Conservation (phyloP, 805 yeast genomes). For the Diddensiella transvaalensis region DNA sequence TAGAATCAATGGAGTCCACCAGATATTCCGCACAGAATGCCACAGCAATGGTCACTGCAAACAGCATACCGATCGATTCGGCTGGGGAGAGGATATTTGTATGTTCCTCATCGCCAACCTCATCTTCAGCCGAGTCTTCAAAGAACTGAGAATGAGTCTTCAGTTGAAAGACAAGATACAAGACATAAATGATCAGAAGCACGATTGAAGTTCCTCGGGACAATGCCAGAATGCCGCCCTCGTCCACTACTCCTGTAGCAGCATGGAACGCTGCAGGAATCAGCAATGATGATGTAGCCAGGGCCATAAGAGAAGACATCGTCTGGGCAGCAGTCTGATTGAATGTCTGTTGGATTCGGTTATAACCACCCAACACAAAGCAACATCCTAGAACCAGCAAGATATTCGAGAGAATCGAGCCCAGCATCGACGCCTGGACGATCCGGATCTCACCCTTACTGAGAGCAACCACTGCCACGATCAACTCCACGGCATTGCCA, state of each 20-base stretch:
- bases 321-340: constrained; percentile 98
- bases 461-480: constrained; percentile 89
- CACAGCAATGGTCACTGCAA: constrained; percentile 69
- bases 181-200: constrained; percentile 67
- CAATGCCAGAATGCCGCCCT: constrained; percentile 56
- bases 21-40: constrained; percentile 90
- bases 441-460: constrained; percentile 82
- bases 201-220: constrained; percentile 86
- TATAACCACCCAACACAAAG: constrained; percentile 87
- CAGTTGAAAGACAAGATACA: constrained; percentile 83
- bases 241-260: constrained; percentile 44
- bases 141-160: constrained; percentile 78
- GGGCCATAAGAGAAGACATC: constrained; percentile 89
- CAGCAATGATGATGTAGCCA: constrained; percentile 81
- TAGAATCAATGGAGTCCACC: constrained; percentile 88
- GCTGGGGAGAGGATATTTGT: constrained; percentile 47
- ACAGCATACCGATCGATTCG: constrained; percentile 52
- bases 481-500: constrained; percentile 96
- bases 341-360: constrained; percentile 79
- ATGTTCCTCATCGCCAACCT: constrained; percentile 35
- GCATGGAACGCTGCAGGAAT: constrained; percentile 97
- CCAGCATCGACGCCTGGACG: constrained; percentile 97
- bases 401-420: constrained; percentile 84
- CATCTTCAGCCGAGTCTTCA: constrained; percentile 48
- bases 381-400: constrained; percentile 93